Evolutionary conservation across 1,284 basidiomycete genomes (phyloP).

Genomic region (Cutaneotrichosporon cutaneum): DNA sequence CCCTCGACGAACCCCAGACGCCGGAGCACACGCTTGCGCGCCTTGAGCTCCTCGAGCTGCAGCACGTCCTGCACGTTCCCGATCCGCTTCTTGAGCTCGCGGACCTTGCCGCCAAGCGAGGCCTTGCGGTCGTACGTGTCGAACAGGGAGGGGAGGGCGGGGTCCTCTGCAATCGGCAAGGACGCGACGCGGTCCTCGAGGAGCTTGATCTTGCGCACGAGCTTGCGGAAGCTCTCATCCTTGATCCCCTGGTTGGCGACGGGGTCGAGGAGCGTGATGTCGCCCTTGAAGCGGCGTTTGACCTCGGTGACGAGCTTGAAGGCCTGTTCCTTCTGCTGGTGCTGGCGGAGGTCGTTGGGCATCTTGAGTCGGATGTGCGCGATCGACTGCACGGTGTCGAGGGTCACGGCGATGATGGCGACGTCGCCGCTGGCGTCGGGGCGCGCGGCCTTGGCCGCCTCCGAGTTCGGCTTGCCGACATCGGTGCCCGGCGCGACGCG

Average conservation of each 20-base stretch:
- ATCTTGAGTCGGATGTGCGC: slow-evolving; percentile 84
- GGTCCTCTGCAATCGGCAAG: slow-evolving; percentile 71
- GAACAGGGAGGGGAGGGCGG: slow-evolving; percentile 73
- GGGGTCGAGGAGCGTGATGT: slow-evolving; percentile 84
- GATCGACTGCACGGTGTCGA: slow-evolving; percentile 82
- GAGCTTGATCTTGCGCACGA: slow-evolving; percentile 79
- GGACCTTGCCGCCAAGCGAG: slow-evolving; percentile 67
- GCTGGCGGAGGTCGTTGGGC: slow-evolving; percentile 81
- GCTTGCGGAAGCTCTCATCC: slow-evolving; percentile 84
- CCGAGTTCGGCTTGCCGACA: slow-evolving; percentile 70
- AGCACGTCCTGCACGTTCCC: slow-evolving; percentile 87
- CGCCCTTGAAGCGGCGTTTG: slow-evolving; percentile 73
- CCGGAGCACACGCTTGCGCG: slow-evolving; percentile 88
- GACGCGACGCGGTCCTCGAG: slow-evolving; percentile 79
- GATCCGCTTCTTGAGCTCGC: slow-evolving; percentile 77
- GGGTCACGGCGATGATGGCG: slow-evolving; percentile 81
- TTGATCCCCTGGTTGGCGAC: slow-evolving; percentile 80
- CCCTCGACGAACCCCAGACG: slow-evolving; percentile 85
- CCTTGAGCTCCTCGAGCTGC: slow-evolving; percentile 95
- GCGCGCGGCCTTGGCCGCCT: slow-evolving; percentile 64
- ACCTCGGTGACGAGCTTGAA: slow-evolving; percentile 91
- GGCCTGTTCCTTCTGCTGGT: slow-evolving; percentile 72
- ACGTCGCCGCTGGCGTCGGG: slow-evolving; percentile 72
- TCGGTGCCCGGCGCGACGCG: slow-evolving; percentile 70
- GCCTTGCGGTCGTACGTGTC: slow-evolving; percentile 77